phyloP scores from a whole-genome alignment of 306 rosid genomes.

The Arachis stenosperma region DNA sequence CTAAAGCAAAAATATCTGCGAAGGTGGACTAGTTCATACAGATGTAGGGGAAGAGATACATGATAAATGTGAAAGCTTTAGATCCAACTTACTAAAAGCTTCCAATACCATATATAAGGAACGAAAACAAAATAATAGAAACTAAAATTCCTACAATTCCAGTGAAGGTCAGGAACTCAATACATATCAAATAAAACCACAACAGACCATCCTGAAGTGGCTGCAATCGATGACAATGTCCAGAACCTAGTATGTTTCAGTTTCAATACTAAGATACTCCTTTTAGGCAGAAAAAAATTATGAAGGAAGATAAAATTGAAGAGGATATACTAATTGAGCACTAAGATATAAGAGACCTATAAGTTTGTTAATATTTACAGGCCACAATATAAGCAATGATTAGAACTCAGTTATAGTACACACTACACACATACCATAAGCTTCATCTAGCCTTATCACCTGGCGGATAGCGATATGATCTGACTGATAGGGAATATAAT shows the following conservation, averaged over 20 bases:
- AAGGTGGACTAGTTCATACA: constrained; percentile 21
- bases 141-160: constrained; percentile 19
- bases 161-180: constrained; percentile 17
- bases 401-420: constrained; percentile 27
- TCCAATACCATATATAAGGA: constrained; percentile 3
- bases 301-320: neutral
- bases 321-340: no score
- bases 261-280: constrained; percentile 26
- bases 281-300: neutral
- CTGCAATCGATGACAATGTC: constrained; percentile 31
- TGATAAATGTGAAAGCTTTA: neutral
- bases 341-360: no score
- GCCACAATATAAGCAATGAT: constrained; percentile 11
- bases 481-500: constrained; percentile 81
- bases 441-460: constrained; percentile 63
- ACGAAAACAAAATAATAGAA: constrained; percentile 14
- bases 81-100: constrained; percentile 1
- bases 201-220: constrained; percentile 15
- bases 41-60: constrained; percentile 20
- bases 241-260: constrained; percentile 26
- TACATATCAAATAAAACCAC: constrained; percentile 12
- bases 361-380: neutral
- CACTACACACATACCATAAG: constrained; percentile 67
- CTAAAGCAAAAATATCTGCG: constrained; percentile 30
- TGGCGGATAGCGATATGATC: constrained; percentile 63